Evolutionary conservation across 2,329 filamentous ascomycete species (phyloP), one percentile per base, ranked within the genome.

Genomic region (Harringtonia aguacate): DNA sequence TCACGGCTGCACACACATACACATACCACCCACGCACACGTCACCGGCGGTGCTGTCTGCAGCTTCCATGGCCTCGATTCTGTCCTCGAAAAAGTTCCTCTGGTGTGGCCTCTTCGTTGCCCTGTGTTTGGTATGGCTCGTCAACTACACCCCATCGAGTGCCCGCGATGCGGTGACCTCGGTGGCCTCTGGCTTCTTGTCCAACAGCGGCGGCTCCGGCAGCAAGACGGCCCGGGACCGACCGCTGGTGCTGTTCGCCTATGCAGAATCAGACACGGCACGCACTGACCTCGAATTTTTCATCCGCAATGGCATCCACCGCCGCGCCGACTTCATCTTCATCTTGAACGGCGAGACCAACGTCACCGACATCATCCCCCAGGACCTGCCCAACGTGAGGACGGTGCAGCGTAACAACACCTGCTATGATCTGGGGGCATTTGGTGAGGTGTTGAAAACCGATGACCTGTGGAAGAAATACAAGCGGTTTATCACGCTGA

Each of bases 291-390:
- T 65, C 20, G 34, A 53, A 10, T 65, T 58, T 50, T 65, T 65
- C 50, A 44, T 65, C 12, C 43, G 50, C 28, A 56, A 65, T 41
- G 63, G 60, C 28, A 51, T 66, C 3, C 61, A 65, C 48, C 54
- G 46, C 27, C 55, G 50, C 0, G 62, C 62, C 38, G 63, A 65
- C 50, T 65, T 65, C 48, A 50, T 65, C 47, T 65, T 65, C 50
- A 59, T 65, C 44, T 50, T 65, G 37, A 62, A 64, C 39, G 63
- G 63, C 31, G 50, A 56, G 35, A 57, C 56, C 27, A 51, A 57
- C 37, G 52, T 48, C 3, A 43, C 46, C 33, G 24, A 39, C 3
- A 30, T 44, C 13, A 55, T 65, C 40, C 61, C 62, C n/a, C n/a
- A n/a, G 3, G 30, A 22, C 13, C 47, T 48, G 29, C 35, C 51